phyloP scores from a whole-genome alignment of 345 rosid genomes.

The Euphorbia tirucalli region DNA sequence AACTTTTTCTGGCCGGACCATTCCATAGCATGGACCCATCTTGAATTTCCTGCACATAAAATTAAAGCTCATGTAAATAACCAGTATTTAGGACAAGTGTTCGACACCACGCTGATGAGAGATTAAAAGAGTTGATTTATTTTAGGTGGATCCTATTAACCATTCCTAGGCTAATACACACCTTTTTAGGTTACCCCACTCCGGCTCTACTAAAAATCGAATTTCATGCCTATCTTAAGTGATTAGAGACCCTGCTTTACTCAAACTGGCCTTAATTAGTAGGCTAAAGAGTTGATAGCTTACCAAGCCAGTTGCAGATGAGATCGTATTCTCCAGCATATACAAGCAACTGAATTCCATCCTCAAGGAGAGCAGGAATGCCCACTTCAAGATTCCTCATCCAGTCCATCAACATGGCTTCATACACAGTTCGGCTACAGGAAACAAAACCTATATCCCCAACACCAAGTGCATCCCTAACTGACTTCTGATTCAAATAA shows the following conservation, averaged over 20 bases:
- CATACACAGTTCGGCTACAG: slow-evolving; percentile 78
- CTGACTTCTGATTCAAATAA: slow-evolving; percentile 64
- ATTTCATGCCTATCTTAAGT: no score
- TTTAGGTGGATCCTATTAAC: no score
- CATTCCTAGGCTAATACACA: no score
- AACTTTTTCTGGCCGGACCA: slow-evolving; percentile 85
- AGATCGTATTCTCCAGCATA: slow-evolving; percentile 99
- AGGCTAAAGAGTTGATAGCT: slow-evolving; percentile 10
- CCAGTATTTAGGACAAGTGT: not conserved
- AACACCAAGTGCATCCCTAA: slow-evolving; percentile 79
- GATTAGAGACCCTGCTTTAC: no score
- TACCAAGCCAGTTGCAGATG: slow-evolving; percentile 99
- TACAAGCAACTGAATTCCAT: slow-evolving; percentile 82
- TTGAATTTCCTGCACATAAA: slow-evolving; percentile 69
- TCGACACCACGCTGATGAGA: not conserved
- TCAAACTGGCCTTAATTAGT: not conserved
- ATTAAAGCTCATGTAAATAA: not conserved
- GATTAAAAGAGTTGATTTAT: no score
- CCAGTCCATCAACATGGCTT: slow-evolving; percentile 91
- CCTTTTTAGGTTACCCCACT: no score
- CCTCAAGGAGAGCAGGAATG: slow-evolving; percentile 90
- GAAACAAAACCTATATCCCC: slow-evolving; percentile 84
- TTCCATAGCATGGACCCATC: slow-evolving; percentile 99
- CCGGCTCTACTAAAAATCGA: no score
- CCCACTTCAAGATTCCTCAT: slow-evolving; percentile 95